Evolutionary conservation across 2,329 filamentous ascomycete genomes (phyloP).

Genomic region (Ophiosphaerella korrae): DNA sequence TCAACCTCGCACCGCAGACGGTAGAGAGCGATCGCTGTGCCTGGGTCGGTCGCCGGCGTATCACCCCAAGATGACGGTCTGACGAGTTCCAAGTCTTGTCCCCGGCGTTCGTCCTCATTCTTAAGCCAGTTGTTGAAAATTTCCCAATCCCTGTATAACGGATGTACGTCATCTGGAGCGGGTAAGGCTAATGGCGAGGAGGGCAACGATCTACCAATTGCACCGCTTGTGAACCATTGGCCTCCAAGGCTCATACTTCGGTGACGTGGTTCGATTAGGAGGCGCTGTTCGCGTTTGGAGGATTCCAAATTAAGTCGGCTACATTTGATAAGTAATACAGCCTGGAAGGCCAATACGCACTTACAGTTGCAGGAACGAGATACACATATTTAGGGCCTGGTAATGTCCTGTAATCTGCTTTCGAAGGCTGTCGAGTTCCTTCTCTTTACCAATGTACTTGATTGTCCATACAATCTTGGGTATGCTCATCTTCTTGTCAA

Average conservation of each 20-base stretch:
- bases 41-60: constrained; percentile 26
- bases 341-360: not conserved
- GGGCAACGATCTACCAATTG: constrained; percentile 22
- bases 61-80: constrained; percentile 31
- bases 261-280: constrained; percentile 28
- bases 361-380: constrained; percentile 38
- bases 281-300: constrained; percentile 26
- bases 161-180: constrained; percentile 33
- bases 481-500: constrained; percentile 39
- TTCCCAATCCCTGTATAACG: constrained; percentile 38
- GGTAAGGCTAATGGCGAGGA: constrained; percentile 25
- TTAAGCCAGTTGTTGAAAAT: constrained; percentile 37
- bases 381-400: constrained; percentile 39
- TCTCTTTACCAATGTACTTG: constrained; percentile 42
- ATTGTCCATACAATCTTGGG: constrained; percentile 38
- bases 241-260: constrained; percentile 34
- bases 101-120: constrained; percentile 34
- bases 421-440: constrained; percentile 36
- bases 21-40: constrained; percentile 33
- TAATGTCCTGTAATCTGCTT: constrained; percentile 38
- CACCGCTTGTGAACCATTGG: constrained; percentile 30
- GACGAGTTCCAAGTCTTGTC: constrained; percentile 19
- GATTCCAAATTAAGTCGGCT: constrained; percentile 37
- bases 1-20: constrained; percentile 36
- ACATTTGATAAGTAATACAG: constrained; percentile 10